Conservation (phyloP, 495 filamentous ascomycete species). For the Clavariopsis aquatica region DNA sequence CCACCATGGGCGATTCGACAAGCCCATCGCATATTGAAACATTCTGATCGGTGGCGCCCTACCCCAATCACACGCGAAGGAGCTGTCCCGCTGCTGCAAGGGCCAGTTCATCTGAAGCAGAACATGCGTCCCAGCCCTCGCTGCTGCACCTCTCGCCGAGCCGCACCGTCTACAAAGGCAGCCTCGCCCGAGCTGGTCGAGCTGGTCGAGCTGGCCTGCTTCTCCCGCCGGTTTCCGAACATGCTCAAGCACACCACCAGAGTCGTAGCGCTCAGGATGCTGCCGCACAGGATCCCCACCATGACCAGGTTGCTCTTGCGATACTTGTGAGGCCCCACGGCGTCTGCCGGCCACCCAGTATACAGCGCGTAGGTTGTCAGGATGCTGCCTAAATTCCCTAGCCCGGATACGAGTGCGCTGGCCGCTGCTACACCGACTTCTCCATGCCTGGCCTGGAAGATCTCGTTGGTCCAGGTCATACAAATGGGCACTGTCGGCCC, state of each 20-base stretch:
- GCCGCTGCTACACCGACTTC: conserved; percentile 92
- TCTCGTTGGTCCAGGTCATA: conserved; percentile 91
- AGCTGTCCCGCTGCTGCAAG: conserved; percentile 11
- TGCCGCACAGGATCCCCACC: conserved; percentile 79
- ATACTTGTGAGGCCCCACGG: conserved; percentile 68
- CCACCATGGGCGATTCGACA: conserved; percentile 7
- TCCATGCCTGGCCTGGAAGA: conserved; percentile 85
- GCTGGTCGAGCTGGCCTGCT: conserved; percentile 50
- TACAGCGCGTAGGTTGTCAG: conserved; percentile 88
- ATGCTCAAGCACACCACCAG: conserved; percentile 68
- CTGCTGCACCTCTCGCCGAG: conserved; percentile 66
- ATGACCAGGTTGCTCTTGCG: conserved; percentile 82
- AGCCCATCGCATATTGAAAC: conserved; percentile 15
- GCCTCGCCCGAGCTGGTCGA: conserved; percentile 47
- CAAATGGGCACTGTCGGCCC: conserved; percentile 89
- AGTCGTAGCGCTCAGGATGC: conserved; percentile 66
- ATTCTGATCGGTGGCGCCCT: conserved; percentile 17
- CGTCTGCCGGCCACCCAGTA: conserved; percentile 78
- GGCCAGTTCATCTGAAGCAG: conserved; percentile 36
- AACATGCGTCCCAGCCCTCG: conserved; percentile 66
- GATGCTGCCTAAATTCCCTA: conserved; percentile 82
- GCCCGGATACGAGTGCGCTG: conserved; percentile 78
- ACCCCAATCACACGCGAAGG: not conserved
- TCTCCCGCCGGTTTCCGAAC: conserved; percentile 59
- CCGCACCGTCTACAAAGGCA: conserved; percentile 67